Evolutionary conservation across 73 alveolate species (phyloP), one percentile per base, ranked within the genome.

Genomic region (Paraurostyla sp.): DNA sequence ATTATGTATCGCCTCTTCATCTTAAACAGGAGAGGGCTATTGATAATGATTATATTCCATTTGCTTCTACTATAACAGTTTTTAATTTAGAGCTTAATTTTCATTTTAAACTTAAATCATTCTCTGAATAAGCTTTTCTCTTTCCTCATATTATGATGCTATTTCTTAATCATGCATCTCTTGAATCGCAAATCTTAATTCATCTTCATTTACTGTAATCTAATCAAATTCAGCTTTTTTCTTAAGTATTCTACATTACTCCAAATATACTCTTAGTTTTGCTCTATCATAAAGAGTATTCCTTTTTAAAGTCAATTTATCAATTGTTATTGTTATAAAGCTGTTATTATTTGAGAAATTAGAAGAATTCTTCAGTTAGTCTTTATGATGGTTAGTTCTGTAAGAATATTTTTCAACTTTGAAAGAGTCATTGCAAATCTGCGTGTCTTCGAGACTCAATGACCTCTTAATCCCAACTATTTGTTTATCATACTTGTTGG

Each of bases 161-260:
- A 41, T 18, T 48, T 73, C 65, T 27, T 33, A 20, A 20, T 73
- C 86, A 30, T 73, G 86, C 65, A 73, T 15, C 9, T 73, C 86
- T 73, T 73, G 30, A 2, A 73, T 36, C 16, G 86, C 86, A 7
- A 3, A 29, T 43, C 86, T 3, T 36, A 73, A 27, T 9, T 73
- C 86, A 15, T 73, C 86, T 46, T 73, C 86, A 20, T 33, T 43
- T 25, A 73, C 71, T 6, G 6, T 73, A 6, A 73, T 11, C 46
- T 73, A 3, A 73, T 73, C 86, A 29, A 73, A 73, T 48, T 73
- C 86, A 16, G 86, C 86, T 38, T 73, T 73, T 73, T 73, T 73
- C 86, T 45, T 73, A 25, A 16, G 6, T 48, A 13, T 2, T 20
- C 86, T n/a, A 46, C 86, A 73, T 46, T 73, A 33, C 27, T 73